Base-by-base conservation (phyloP, 1,139 yeast species). In the Saccharomyces hybrid region DNA sequence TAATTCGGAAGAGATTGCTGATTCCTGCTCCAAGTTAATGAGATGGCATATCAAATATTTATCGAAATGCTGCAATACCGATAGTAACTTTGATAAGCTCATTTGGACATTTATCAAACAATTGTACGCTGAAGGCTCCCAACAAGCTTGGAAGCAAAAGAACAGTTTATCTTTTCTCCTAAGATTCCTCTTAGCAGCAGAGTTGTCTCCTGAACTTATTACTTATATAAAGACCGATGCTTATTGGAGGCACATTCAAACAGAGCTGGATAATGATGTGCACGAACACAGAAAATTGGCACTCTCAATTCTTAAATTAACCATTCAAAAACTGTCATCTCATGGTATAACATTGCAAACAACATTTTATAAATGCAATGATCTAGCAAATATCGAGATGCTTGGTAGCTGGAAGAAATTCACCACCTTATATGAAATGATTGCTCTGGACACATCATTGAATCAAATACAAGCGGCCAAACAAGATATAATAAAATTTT, bases 401-500 rank as follows among this genome's bases (percentile, higher is more conserved):
- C 63, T 80, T 41, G 74, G 73, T 14, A 81, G 82, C 49, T 90
- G 97, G 97, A 78, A 80, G 50, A 76, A 88, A 57, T 90, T 76
- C 63, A 76, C 82, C 34, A 87, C 96, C 0, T 72, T 90, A 13
- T 86, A 82, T 60, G 96, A 90, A 65, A 86, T 90, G 50, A 73
- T 88, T 46, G 95, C 90, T 1, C 78, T 90, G 50, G 97, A 90
- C 67, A 84, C 96, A 0, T 87, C 97, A 0, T 73, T 88, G 62
- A 91, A 90, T 64, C 97, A 90, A 69, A 83, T 93, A 0, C 84
- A 84, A 61, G 97, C 90, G 11, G 95, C 95, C 0, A 71, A 80
- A 1, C 71, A 72, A 6, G 96, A 88, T 63, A 78, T 90, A 46
- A 69, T 83, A 4, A 73, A 72, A 1, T 70, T 88, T 26, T 75